phyloP scores from a whole-genome alignment of 768 basidiomycete genomes.

The Leccinum obscurum region DNA sequence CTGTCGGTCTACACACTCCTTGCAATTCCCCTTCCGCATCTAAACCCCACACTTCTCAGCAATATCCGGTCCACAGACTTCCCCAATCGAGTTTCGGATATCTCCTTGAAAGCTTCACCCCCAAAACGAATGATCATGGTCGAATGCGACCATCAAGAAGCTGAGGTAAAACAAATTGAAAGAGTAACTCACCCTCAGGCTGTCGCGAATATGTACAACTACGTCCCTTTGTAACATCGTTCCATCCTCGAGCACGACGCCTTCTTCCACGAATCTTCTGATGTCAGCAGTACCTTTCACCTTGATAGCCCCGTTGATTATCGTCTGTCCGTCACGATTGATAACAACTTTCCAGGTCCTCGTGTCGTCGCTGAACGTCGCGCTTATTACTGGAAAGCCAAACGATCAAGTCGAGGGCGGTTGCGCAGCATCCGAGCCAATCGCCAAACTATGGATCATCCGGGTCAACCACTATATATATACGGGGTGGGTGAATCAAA shows the following conservation, averaged over 20 bases:
- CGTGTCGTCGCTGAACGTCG: slow-evolving; percentile 36
- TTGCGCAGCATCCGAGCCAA: slow-evolving; percentile 62
- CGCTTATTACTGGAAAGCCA: slow-evolving; percentile 48
- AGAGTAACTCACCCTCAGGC: background rate
- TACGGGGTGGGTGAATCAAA: background rate
- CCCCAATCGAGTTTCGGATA: slow-evolving; percentile 37
- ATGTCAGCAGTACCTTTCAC: background rate
- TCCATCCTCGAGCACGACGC: background rate
- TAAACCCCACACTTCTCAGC: slow-evolving; percentile 27
- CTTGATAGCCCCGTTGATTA: background rate
- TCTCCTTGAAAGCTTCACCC: slow-evolving; percentile 43
- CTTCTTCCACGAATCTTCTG: background rate
- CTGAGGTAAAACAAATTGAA: background rate
- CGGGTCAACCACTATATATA: background rate
- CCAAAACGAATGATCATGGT: background rate
- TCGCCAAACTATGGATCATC: slow-evolving; percentile 46
- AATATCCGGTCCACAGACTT: slow-evolving; percentile 49
- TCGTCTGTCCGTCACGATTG: slow-evolving; percentile 24
- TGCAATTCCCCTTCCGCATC: too few relatives aligned
- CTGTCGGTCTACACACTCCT: too few relatives aligned
- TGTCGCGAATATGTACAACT: too few relatives aligned
- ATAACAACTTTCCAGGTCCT: slow-evolving; percentile 46
- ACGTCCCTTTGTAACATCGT: background rate
- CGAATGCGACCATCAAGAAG: background rate
- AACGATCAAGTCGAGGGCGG: slow-evolving; percentile 59